Base-by-base conservation (phyloP, 768 basidiomycete species). In the Suillus subalutaceus region DNA sequence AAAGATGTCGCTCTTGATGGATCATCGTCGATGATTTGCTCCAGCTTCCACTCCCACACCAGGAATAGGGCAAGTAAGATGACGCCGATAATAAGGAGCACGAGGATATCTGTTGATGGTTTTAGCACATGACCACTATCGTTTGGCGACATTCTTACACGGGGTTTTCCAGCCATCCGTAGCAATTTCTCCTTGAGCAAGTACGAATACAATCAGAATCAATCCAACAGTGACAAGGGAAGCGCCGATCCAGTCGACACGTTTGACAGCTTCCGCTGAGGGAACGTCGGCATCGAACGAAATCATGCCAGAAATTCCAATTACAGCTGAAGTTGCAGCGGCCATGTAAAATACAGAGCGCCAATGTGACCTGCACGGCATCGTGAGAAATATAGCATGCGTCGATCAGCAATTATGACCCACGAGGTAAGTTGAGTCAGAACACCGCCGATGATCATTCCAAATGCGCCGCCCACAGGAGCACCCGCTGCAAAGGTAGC, bases 401-500 rank as follows among this genome's bases (percentile, higher is more conserved):
- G 48, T 1, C 38, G 9, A 41, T 30, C 12, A 26, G 26, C 26
- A 26, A 26, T 26, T 26, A 2, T n/a, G 4, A 74, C 79, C 63
- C 65, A 83, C 81, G 60, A 35, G 58, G 78, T 77, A 9, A 82
- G 79, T 70, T 93, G 84, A 0, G 89, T 91, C 23, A 93, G 76
- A 1, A 89, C 78, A n/a, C 92, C 93, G 20, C 94, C 93, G 0
- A 93, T 66, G 0, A 88, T 77, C 38, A 82, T 82, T 1, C 95
- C 94, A 16, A 94, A 77, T 0, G 86, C 90, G 0, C 84, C 90
- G 0, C 95, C 95, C 6, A 96, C 72, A 0, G 95, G 94, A 0
- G 91, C 92, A 35, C 96, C 96, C 0, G 93, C 92, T 1, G 90
- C 84, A 69, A 95, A 96, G 0, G 90, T 88, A 0, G 95, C 86